Evolutionary conservation across 1,284 basidiomycete genomes (phyloP).

Genomic region (Ustilago nuda): DNA sequence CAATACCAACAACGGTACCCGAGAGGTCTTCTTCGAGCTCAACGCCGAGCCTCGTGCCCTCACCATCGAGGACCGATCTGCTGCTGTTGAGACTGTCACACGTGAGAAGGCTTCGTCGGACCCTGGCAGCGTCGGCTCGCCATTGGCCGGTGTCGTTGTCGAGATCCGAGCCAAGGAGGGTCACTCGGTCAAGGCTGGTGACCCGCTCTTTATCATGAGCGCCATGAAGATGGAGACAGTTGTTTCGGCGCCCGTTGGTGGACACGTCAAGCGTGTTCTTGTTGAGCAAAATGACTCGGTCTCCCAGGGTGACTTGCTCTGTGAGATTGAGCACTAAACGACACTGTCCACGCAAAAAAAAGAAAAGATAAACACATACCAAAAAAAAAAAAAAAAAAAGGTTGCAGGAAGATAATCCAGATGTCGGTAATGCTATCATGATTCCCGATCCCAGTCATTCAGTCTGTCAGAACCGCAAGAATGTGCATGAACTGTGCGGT

Average conservation of each 20-base stretch:
- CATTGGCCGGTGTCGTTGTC: constrained; percentile 88
- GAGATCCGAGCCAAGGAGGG: constrained; percentile 98
- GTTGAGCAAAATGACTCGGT: constrained; percentile 82
- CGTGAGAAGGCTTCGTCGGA: constrained; percentile 92
- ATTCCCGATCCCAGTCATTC: not conserved
- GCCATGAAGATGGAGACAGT: constrained; percentile 82
- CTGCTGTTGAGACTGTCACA: constrained; percentile 88
- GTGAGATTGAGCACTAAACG: constrained; percentile 72
- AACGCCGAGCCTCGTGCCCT: constrained; percentile 67
- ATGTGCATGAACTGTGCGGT: not conserved
- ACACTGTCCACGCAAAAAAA: constrained; percentile 5
- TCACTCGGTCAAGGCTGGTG: constrained; percentile 96
- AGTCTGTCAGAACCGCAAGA: not conserved
- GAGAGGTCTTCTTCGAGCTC: constrained; percentile 96
- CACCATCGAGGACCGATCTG: constrained; percentile 91
- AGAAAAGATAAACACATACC: constrained; percentile 18
- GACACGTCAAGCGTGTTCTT: constrained; percentile 90
- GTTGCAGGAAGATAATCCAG: constrained; percentile 11
- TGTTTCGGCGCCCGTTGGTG: constrained; percentile 92
- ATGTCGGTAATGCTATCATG: constrained; percentile 7
- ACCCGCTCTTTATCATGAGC: constrained; percentile 78
- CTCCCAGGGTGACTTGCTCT: constrained; percentile 85
- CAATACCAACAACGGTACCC: constrained; percentile 87
- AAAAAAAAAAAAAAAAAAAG: constrained; percentile 11
- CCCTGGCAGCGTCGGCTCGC: constrained; percentile 92